Base-by-base conservation (phyloP, 768 basidiomycete genomes). In the Crucibulum laeve region DNA sequence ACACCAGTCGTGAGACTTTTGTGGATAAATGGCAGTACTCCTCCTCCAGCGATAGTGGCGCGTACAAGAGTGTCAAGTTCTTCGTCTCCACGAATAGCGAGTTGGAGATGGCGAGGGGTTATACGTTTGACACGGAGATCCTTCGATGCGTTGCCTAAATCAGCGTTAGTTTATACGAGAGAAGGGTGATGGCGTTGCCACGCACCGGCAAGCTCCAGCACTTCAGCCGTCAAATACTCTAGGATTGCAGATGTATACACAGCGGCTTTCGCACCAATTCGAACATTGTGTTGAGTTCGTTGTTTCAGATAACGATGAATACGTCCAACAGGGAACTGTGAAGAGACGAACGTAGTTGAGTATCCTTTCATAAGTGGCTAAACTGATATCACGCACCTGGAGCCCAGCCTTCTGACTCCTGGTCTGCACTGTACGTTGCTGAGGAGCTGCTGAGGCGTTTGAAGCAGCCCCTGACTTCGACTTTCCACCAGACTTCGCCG, bases 61-160 rank as follows among this genome's bases (percentile, higher is more conserved):
- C 84, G 81, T 22, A 98, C 92, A 46, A 98, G 82, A 14, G 82
- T 86, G 60, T 97, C 94, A n/a, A 97, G 83, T 59, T 97, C 94
- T 63, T 96, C 93, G 63, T 98, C 94, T 25, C 94, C 94, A 48
- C 93, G 87, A 51, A 98, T 97, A 21, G 94, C 94, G 22, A 96
- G 80, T 63, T 96, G 94, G 51, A 97, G 65, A 68, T 98, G 94
- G 53, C 94, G 85, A 14, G 94, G 94, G 0, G 91, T 95, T 61
- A 98, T 94, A 64, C 94, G 91, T 65, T 96, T 97, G 37, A 95
- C 92, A 39, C 87, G 81, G n/a, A 96, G 77, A 70, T 98, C 94
- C 59, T 96, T 95, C 2, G 93, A 95, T 22, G 94, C 94, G 62
- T 97, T 97, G 18, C 94, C 93, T 94, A 47, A 13, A 32, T 11